Evolutionary conservation across 2,329 filamentous ascomycete genomes (phyloP).

Genomic region (Diplodia mutila): DNA sequence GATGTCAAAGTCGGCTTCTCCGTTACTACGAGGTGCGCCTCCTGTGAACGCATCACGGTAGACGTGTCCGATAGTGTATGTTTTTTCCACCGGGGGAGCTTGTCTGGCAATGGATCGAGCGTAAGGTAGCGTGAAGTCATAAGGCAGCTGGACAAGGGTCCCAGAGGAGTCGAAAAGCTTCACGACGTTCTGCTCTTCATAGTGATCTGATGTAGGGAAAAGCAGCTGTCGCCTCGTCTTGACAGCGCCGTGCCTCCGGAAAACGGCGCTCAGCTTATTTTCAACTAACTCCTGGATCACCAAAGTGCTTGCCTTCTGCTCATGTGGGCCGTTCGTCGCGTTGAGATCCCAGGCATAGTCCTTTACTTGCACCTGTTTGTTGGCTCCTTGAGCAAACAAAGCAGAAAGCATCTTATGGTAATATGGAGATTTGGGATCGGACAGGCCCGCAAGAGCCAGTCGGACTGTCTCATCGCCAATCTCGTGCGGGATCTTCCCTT

Average conservation of each 20-base stretch:
- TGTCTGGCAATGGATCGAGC: constrained; percentile 81
- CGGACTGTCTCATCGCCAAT: constrained; percentile 92
- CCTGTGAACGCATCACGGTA: constrained; percentile 79
- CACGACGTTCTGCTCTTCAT: constrained; percentile 69
- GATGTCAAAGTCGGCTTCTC: constrained; percentile 96
- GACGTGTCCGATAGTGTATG: constrained; percentile 85
- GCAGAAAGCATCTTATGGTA: constrained; percentile 88
- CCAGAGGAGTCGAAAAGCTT: constrained; percentile 81
- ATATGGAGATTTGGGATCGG: constrained; percentile 82
- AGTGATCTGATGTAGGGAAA: constrained; percentile 82
- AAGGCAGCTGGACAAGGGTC: constrained; percentile 90
- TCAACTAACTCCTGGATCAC: constrained; percentile 75
- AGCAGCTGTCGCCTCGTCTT: constrained; percentile 75
- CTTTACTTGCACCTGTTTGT: constrained; percentile 77
- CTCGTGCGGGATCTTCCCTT: constrained; percentile 84
- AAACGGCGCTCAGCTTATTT: constrained; percentile 74
- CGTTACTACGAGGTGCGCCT: constrained; percentile 78
- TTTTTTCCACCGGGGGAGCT: constrained; percentile 68
- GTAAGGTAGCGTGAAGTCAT: constrained; percentile 86
- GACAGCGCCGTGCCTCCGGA: constrained; percentile 85
- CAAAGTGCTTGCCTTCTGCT: constrained; percentile 56
- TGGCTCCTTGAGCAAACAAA: constrained; percentile 72
- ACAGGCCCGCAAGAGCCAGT: constrained; percentile 77
- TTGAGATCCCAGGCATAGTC: constrained; percentile 61
- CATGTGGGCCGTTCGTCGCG: constrained; percentile 34